These are phyloP conservation scores for Chenopodium suecicum DNA, from an alignment of 148 eudicot genomes.

Conservation along the genomic window DNA sequence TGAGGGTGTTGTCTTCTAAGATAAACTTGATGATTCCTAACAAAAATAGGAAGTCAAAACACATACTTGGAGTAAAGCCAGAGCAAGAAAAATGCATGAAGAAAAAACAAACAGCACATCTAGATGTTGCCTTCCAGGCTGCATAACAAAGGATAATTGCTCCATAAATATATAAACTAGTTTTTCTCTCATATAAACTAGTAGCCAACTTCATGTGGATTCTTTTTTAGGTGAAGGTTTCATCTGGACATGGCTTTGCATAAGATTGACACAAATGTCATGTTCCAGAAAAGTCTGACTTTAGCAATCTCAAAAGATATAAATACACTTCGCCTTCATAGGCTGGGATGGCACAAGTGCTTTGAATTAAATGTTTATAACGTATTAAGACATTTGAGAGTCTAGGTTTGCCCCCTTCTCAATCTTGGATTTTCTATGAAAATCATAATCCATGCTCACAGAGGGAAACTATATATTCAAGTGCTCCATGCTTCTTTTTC, in stretches of 20 bases:
- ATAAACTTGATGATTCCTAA: conserved; percentile 69
- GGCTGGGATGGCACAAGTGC: background rate
- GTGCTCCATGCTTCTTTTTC: background rate
- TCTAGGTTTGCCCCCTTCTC: background rate
- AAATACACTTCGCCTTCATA: background rate
- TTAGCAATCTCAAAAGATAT: background rate
- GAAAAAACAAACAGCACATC: background rate
- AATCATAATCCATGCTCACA: background rate
- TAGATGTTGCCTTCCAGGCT: background rate
- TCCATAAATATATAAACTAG: background rate
- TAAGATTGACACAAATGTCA: background rate
- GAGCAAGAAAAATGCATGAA: background rate
- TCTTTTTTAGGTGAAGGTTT: background rate
- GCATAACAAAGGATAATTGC: background rate
- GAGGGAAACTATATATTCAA: background rate
- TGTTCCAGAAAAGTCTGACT: background rate
- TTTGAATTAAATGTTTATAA: background rate
- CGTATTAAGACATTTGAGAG: background rate
- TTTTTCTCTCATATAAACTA: too few species aligned
- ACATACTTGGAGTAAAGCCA: background rate
- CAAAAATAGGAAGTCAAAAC: conserved; percentile 12
- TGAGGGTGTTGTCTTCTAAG: conserved; percentile 61
- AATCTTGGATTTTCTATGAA: background rate
- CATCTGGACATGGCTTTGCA: background rate
- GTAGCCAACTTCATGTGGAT: background rate